Evolutionary conservation across 192 early-diverging fungal species (phyloP).

Genomic region (Dissophora globulifera): DNA sequence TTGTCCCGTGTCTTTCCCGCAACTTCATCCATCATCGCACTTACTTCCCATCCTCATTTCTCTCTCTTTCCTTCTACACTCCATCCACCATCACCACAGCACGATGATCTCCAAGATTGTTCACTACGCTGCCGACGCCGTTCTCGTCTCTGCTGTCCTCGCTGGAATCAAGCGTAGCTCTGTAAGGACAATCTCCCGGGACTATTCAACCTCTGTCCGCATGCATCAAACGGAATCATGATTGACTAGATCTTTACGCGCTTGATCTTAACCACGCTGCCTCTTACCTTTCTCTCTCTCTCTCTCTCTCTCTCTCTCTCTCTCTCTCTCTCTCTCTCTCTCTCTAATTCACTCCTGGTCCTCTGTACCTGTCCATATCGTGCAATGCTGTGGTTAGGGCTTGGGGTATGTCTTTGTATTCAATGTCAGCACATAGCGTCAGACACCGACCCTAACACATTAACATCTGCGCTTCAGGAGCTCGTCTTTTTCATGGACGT

Average conservation of each 20-base stretch:
- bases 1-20: not conserved
- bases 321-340: not conserved
- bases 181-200: constrained; percentile 30
- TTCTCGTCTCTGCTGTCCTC: constrained; percentile 67
- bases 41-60: not conserved
- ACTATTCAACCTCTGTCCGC: too few species aligned
- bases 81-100: constrained; percentile 1
- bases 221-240: too few species aligned
- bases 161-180: constrained; percentile 68
- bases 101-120: constrained; percentile 58
- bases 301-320: not conserved
- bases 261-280: not conserved
- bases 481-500: not conserved
- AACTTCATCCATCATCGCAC: not conserved
- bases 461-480: too few species aligned
- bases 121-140: constrained; percentile 65
- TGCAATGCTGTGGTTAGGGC: not conserved
- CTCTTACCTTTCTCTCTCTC: not conserved
- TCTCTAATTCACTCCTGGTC: not conserved
- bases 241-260: constrained; percentile 43
- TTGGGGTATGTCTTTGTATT: not conserved
- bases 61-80: not conserved
- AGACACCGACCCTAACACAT: too few species aligned
- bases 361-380: too few species aligned
- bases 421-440: not conserved